phyloP scores from a whole-genome alignment of 148 eudicot species.

The Nyssa sinensis region DNA sequence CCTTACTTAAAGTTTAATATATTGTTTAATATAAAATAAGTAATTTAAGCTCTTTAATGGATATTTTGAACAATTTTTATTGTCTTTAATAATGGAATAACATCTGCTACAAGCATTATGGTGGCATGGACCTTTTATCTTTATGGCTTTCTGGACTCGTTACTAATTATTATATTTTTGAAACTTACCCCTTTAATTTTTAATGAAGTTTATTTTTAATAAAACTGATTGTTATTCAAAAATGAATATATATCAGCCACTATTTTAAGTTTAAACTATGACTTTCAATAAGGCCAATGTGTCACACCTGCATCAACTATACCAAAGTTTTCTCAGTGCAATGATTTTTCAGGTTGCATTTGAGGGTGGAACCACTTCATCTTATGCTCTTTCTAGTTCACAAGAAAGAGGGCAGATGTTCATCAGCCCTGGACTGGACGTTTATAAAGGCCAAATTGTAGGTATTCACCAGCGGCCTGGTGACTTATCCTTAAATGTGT shows the following conservation, averaged over 20 bases:
- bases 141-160: background rate
- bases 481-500: constrained; percentile 80
- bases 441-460: constrained; percentile 93
- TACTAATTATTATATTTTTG: background rate
- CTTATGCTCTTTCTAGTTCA: constrained; percentile 87
- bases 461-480: constrained; percentile 96
- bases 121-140: background rate
- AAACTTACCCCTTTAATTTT: no score
- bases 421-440: constrained; percentile 72
- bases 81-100: background rate
- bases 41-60: background rate
- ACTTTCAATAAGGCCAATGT: no score
- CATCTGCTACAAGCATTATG: background rate
- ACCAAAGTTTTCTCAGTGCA: no score
- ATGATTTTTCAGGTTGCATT: constrained; percentile 74
- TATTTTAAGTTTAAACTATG: no score
- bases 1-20: background rate
- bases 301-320: no score
- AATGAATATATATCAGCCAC: no score
- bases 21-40: no score
- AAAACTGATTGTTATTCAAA: no score
- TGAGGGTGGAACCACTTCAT: constrained; percentile 83
- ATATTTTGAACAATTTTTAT: background rate
- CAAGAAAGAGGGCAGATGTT: constrained; percentile 95
- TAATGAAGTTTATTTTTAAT: no score